Conservation (phyloP, 2,329 filamentous ascomycete genomes). For the Lachnellula cervina region DNA sequence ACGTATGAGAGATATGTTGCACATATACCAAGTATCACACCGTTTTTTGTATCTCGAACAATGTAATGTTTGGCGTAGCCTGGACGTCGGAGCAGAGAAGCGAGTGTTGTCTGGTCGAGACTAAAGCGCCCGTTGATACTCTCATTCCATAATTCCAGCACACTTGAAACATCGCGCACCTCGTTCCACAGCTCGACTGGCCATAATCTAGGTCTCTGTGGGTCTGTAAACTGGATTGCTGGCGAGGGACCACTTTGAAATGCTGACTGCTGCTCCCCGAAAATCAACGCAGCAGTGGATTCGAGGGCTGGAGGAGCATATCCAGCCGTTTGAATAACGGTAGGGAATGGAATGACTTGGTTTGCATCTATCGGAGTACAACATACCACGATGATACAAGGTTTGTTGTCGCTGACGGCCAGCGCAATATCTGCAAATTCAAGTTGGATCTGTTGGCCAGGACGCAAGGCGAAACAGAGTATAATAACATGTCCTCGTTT, state of each 20-base stretch:
- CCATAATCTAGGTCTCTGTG: slow-evolving; percentile 22
- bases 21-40: slow-evolving; percentile 50
- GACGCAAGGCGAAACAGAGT: slow-evolving; percentile 40
- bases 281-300: slow-evolving; percentile 47
- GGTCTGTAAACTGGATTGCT: not conserved
- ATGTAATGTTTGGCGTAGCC: slow-evolving; percentile 55
- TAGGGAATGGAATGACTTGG: slow-evolving; percentile 42
- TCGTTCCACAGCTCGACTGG: slow-evolving; percentile 30
- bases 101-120: slow-evolving; percentile 39
- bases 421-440: slow-evolving; percentile 41
- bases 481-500: slow-evolving; percentile 37
- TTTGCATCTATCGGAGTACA: slow-evolving; percentile 39
- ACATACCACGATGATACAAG: slow-evolving; percentile 49
- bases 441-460: slow-evolving; percentile 46
- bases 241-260: not conserved
- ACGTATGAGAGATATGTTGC: slow-evolving; percentile 56
- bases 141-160: slow-evolving; percentile 26
- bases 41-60: slow-evolving; percentile 43
- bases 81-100: slow-evolving; percentile 45
- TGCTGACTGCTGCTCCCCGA: slow-evolving; percentile 34
- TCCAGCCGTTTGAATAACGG: slow-evolving; percentile 45
- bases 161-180: slow-evolving; percentile 23
- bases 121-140: slow-evolving; percentile 36
- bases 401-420: slow-evolving; percentile 42
- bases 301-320: slow-evolving; percentile 46